phyloP scores from a whole-genome alignment of 2,329 filamentous ascomycete genomes.

The Sporothrix inflata region DNA sequence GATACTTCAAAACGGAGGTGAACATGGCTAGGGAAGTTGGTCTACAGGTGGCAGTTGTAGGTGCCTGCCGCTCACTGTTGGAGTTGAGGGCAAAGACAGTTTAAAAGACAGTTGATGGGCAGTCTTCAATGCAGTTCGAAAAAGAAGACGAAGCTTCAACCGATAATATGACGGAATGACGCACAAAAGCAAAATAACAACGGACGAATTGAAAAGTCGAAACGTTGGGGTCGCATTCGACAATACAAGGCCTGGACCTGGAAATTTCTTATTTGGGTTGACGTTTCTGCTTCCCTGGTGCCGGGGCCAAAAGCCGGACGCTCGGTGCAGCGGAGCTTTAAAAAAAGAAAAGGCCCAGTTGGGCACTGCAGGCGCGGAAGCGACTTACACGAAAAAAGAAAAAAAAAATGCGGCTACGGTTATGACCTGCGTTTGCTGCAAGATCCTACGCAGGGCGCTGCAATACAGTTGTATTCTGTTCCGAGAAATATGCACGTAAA shows the following conservation, averaged over 20 bases:
- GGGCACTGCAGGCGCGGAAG: neutral
- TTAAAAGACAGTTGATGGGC: neutral
- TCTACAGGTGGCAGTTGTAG: neutral
- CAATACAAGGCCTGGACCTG: neutral
- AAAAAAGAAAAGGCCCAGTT: too few species aligned
- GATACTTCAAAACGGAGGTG: neutral
- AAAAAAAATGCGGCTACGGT: neutral
- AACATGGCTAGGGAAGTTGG: neutral
- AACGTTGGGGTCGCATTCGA: neutral
- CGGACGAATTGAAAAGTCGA: neutral
- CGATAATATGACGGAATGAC: neutral
- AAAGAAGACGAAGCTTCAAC: neutral
- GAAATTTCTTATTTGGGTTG: neutral
- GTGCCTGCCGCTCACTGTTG: too few species aligned
- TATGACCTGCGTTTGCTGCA: neutral
- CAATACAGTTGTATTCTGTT: too few species aligned
- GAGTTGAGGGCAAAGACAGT: too few species aligned
- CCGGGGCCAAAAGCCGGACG: slow-evolving; percentile 23
- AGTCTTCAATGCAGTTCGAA: neutral
- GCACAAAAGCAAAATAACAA: neutral
- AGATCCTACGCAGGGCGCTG: neutral
- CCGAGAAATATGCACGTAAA: neutral
- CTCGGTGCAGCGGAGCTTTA: slow-evolving; percentile 33
- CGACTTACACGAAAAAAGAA: slow-evolving; percentile 26
- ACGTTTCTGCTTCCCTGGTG: neutral